Percentiles rank a stretch among this genome's conserved stretches.
phyloP scores from a whole-genome alignment of 2,329 filamentous ascomycete species.

The Nemania sp. region DNA sequence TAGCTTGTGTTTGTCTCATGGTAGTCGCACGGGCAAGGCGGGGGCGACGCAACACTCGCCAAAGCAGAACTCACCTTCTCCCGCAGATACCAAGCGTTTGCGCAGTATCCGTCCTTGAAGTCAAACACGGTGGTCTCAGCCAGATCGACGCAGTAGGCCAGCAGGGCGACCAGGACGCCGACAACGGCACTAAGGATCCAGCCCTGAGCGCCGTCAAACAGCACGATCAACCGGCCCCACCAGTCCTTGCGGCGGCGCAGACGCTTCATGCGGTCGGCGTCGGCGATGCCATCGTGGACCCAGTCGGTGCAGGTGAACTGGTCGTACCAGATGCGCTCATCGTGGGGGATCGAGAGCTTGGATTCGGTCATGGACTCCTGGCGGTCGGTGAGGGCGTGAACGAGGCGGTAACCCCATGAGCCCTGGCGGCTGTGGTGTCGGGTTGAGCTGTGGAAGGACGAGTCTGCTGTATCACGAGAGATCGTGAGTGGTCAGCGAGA shows the following conservation, averaged over 20 bases:
- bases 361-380: conserved; percentile 64
- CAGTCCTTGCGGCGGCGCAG: conserved; percentile 82
- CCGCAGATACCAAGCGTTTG: conserved; percentile 69
- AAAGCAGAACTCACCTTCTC: conserved; percentile 57
- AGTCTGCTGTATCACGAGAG: background rate
- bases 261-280: conserved; percentile 85
- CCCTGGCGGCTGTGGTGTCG: conserved; percentile 60
- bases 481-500: background rate
- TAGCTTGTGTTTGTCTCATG: too few relatives aligned
- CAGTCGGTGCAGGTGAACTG: conserved; percentile 97
- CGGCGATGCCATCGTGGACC: conserved; percentile 96
- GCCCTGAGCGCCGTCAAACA: conserved; percentile 86
- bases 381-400: conserved; percentile 62
- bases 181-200: conserved; percentile 94
- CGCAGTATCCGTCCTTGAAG: conserved; percentile 87
- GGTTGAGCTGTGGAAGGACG: conserved; percentile 34
- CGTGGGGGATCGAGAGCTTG: conserved; percentile 67
- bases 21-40: background rate
- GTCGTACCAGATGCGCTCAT: conserved; percentile 97
- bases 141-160: conserved; percentile 89
- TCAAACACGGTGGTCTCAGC: conserved; percentile 86
- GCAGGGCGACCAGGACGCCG: conserved; percentile 78
- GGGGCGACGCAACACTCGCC: background rate
- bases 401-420: conserved; percentile 64
- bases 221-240: conserved; percentile 73